Base-by-base conservation (phyloP, 108 stramenopile species). In the Pinguiococcus pyrenoidosus region DNA sequence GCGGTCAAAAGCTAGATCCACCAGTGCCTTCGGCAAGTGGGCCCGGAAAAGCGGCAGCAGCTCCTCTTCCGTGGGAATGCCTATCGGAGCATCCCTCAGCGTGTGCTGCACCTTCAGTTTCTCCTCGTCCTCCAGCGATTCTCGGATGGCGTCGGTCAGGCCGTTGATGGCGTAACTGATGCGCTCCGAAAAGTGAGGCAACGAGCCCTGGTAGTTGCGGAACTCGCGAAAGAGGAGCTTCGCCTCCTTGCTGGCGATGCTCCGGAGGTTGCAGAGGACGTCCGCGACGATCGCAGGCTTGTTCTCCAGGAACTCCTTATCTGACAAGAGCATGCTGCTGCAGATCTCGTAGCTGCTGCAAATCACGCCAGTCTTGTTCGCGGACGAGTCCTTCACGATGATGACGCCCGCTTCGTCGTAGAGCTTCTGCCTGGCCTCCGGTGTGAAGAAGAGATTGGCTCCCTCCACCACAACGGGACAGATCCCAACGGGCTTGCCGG, bases 361-460 rank as follows among this genome's bases (percentile, higher is more conserved):
- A 47, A 97, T 91, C 9, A 97, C 96, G 34, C 96, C 96, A 27
- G 84, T 83, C 68, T 97, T 97, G 75, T 97, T 97, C 18, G 96
- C 96, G 44, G 87, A 89, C 13, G 85, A 87, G 69, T 97, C 96
- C 62, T 97, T 97, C 37, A 97, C 87, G 70, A 97, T 91, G 6
- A 77, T 46, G 22, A 94, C 87, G 36, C 89, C 87, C 6, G 87
- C 90, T 41, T 94, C 82, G 12, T 90, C 79, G 56, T 74, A 86
- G 30, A 97, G 73, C 38, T 70, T 66, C 49, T 88, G 66, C 10
- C 96, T 75, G 14, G 96, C 96, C 62, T 85, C 89, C 18, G 76
- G 71, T 0, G 85, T 94, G 33, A 86, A 61, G 69, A 94, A 94
- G 6, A 94, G 72, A 61, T 94, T 94, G 41, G 92, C 92, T 5